phyloP scores from a whole-genome alignment of 805 yeast species.

The Metschnikowia shivogae region DNA sequence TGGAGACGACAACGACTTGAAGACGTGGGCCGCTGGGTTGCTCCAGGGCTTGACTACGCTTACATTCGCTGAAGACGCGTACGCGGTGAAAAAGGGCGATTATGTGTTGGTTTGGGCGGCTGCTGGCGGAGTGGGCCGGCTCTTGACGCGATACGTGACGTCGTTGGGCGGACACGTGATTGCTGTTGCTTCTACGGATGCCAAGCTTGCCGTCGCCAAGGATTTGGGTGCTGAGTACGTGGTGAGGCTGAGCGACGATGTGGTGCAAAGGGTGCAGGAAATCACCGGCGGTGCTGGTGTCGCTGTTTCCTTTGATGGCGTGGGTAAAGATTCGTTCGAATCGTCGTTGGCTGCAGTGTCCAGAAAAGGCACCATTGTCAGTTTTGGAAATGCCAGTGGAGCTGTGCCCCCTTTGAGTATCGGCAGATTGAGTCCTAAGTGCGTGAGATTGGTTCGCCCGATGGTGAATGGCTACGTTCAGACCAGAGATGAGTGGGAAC shows the following conservation, averaged over 20 bases:
- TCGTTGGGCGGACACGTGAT: constrained; percentile 73
- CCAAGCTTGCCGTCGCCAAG: constrained; percentile 63
- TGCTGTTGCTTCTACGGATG: constrained; percentile 78
- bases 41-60: constrained; percentile 79
- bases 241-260: constrained; percentile 56
- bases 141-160: constrained; percentile 61
- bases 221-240: constrained; percentile 72
- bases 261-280: constrained; percentile 51
- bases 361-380: constrained; percentile 68
- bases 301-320: constrained; percentile 63
- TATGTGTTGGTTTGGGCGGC: constrained; percentile 81
- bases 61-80: constrained; percentile 63
- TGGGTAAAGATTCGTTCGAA: constrained; percentile 76
- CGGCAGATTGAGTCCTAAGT: constrained; percentile 52
- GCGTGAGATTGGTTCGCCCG: constrained; percentile 66
- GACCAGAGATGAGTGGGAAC: constrained; percentile 53
- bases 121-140: constrained; percentile 89
- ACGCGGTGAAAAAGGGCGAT: constrained; percentile 66
- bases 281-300: constrained; percentile 67
- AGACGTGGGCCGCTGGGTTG: constrained; percentile 56
- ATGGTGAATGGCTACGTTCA: constrained; percentile 47
- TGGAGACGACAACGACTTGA: constrained; percentile 43
- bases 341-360: constrained; percentile 57
- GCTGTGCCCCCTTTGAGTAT: constrained; percentile 66
- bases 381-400: constrained; percentile 87